Evolutionary conservation across 306 rosid genomes (phyloP).

Genomic region (Medicago truncatula): MtrunA17r5.0-ANR NC_053044.1:31494501-31495000

Average conservation of each 20-base stretch:
- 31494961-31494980: background rate
- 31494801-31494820: background rate
- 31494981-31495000: background rate
- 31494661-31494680: background rate
- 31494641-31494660: constrained; percentile 1
- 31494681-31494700: constrained; percentile 11
- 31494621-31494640: background rate
- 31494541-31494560: background rate
- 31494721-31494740: constrained; percentile 23
- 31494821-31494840: background rate
- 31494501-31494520: constrained; percentile 37
- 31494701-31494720: constrained; percentile 40
- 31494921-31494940: too few relatives aligned
- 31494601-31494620: background rate
- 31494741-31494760: background rate
- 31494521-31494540: background rate
- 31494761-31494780: background rate
- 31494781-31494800: background rate
- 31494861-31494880: background rate
- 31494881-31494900: background rate
- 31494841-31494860: background rate
- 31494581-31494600: background rate
- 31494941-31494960: background rate
- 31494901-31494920: background rate
- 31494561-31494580: background rate